Base-by-base conservation (phyloP, 192 early-diverging fungal genomes). In the Rhizophagus clarus region DNA sequence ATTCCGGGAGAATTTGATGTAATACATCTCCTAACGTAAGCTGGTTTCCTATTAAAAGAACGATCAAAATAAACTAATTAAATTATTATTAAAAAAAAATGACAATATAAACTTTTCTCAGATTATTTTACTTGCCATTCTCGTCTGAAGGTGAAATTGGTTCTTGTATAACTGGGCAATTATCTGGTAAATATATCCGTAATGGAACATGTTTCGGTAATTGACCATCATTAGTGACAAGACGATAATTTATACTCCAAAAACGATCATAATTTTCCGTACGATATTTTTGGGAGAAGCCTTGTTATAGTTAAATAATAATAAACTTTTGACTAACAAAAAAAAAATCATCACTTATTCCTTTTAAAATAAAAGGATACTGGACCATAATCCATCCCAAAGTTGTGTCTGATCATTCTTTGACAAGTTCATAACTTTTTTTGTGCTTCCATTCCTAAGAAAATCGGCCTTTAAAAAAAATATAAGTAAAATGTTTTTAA, bases 401-500 rank as follows among this genome's bases (percentile, higher is more conserved):
- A 97, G 82, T 63, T 92, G 91, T 68, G 89, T 91, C 80, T 95
- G 94, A 79, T 97, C 95, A 31, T 88, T 83, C 78, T 94, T 95
- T 31, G 94, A 91, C 82, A 97, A 80, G 29, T 92, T 91, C 95
- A 97, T 96, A 26, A 95, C 92, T 62, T 91, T 88, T 83, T 96
- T 96, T 6, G 92, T 95, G 24, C 89, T 91, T 51, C 93, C 94
- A 82, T 93, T 90, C 45, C 95, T 89, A 26, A 96, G 86, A 83
- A 91, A 96, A 81, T 97, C 96, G 2, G 94, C 89, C 92, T 94
- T 73, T 17, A 28, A 42, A 80, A 71, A 3, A 12, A 66, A 12
- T 24, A 62, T 66, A 31, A 73, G 9, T 51, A 31, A 77, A 63
- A 31, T 14, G 11, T 10, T 45, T 45, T 12, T 45, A 45, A 45